These are phyloP conservation scores for Laetiporus sulphureus DNA, from an alignment of 1,284 basidiomycete genomes.

Conservation along the genomic window DNA sequence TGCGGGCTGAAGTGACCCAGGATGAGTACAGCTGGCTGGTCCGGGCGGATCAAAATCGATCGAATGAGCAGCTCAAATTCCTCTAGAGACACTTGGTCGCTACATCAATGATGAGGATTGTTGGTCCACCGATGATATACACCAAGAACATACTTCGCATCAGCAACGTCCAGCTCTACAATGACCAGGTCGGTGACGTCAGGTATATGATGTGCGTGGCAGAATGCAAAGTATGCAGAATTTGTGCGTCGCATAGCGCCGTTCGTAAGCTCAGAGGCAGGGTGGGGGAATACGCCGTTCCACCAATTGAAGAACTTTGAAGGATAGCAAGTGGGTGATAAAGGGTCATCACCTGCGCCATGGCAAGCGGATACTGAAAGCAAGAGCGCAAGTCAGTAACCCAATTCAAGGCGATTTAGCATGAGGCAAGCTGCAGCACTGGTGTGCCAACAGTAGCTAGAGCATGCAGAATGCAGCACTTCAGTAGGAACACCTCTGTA, in stretches of 20 bases:
- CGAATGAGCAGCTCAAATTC: slow-evolving; percentile 90
- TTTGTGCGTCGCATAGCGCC: slow-evolving; percentile 86
- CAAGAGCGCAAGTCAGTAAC: neutral
- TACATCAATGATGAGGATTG: slow-evolving; percentile 24
- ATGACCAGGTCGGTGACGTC: slow-evolving; percentile 91
- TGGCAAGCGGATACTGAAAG: slow-evolving; percentile 91
- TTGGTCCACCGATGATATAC: neutral
- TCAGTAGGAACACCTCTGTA: too few species aligned
- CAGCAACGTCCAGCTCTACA: slow-evolving; percentile 87
- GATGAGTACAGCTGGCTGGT: slow-evolving; percentile 84
- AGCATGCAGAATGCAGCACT: too few species aligned
- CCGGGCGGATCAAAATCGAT: slow-evolving; percentile 81
- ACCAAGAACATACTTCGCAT: slow-evolving; percentile 62
- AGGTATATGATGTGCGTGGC: slow-evolving; percentile 85
- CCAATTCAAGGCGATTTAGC: too few species aligned
- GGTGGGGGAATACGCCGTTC: slow-evolving; percentile 91
- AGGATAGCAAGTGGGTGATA: slow-evolving; percentile 83
- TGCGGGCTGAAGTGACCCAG: slow-evolving; percentile 91
- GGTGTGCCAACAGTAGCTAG: too few species aligned
- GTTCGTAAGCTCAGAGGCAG: slow-evolving; percentile 91
- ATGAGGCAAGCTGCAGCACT: too few species aligned
- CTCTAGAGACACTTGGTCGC: slow-evolving; percentile 65
- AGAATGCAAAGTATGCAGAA: slow-evolving; percentile 91
- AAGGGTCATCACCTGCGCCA: slow-evolving; percentile 87
- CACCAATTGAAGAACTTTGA: slow-evolving; percentile 92